These are phyloP conservation scores for Tetradesmus lagerheimii DNA, from an alignment of 139 green algal species.

Conservation along the genomic window DNA sequence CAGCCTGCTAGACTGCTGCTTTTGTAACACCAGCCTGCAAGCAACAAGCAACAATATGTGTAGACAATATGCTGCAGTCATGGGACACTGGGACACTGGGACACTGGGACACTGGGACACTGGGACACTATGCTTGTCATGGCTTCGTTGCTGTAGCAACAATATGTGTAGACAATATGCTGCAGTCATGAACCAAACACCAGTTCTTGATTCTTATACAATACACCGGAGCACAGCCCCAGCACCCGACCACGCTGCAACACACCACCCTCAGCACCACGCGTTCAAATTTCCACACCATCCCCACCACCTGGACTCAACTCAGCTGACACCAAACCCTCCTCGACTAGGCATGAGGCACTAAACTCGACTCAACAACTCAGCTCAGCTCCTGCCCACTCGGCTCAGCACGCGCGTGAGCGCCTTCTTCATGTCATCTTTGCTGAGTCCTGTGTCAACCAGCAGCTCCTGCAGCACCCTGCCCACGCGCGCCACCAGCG, in stretches of 20 bases:
- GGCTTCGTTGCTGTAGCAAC: background rate
- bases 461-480: constrained; percentile 48
- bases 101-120: too few species aligned
- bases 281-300: background rate
- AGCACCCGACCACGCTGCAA: background rate
- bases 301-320: background rate
- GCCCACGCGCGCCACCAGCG: constrained; percentile 38
- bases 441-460: constrained; percentile 36
- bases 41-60: background rate
- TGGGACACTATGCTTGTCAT: too few species aligned
- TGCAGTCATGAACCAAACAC: background rate
- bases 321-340: background rate
- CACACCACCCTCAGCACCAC: background rate
- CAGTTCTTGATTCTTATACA: background rate
- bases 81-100: too few species aligned
- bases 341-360: too few species aligned
- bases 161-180: background rate
- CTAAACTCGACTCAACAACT: background rate
- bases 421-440: constrained; percentile 52
- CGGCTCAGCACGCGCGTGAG: constrained; percentile 52
- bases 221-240: background rate
- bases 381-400: constrained; percentile 19
- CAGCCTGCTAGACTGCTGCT: too few species aligned
- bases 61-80: background rate
- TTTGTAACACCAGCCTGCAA: too few species aligned